Evolutionary conservation across 2,329 filamentous ascomycete species (phyloP).

Genomic region (Ophiostoma sp.): DNA sequence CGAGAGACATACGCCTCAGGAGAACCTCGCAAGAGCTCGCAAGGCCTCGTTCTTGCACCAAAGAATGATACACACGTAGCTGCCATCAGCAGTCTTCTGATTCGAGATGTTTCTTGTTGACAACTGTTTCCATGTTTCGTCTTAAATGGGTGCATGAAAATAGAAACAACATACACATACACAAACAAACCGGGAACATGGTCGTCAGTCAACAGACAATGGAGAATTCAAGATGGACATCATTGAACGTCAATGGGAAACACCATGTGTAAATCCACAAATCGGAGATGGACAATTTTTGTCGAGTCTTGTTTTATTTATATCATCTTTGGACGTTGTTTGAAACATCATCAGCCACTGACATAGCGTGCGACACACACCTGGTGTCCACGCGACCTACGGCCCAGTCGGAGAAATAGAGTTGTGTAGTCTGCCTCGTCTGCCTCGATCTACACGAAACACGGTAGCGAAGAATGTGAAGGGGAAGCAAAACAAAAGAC

Average conservation of each 20-base stretch:
- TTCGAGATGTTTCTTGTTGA: not conserved
- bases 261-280: conserved; percentile 4
- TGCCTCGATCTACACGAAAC: conserved; percentile 12
- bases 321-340: not conserved
- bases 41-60: not conserved
- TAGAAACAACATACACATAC: not conserved
- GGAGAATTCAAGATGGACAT: not conserved
- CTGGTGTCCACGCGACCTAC: not conserved
- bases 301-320: not conserved
- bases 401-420: not conserved
- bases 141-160: not conserved
- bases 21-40: not conserved
- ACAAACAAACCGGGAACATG: not conserved
- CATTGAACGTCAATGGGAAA: not conserved
- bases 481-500: not conserved
- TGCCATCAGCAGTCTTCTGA: not conserved
- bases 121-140: not conserved
- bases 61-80: not conserved
- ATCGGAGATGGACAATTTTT: not conserved
- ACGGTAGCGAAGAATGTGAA: not conserved
- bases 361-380: not conserved
- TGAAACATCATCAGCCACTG: not conserved
- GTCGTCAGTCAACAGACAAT: not conserved
- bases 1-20: not conserved
- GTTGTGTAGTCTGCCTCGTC: not conserved